Evolutionary conservation across 2,329 filamentous ascomycete species (phyloP), one percentile per base, ranked within the genome.

Genomic region (Clarireedia monteithiana): DNA sequence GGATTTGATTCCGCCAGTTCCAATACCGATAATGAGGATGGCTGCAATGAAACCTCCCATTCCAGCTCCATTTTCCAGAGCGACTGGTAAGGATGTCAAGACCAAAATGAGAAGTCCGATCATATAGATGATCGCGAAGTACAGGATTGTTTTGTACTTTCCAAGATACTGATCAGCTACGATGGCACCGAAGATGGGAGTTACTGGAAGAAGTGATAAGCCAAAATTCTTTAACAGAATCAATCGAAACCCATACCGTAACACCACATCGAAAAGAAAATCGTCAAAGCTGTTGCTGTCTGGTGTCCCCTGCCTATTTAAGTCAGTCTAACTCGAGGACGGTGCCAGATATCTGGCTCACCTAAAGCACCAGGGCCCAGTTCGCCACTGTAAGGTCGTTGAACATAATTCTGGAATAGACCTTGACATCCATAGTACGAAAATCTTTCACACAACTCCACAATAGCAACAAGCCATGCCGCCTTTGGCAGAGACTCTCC

Each of bases 381-480:
- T 26, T 47, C 55, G 20, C 62, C 59, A 55, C 61, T 55, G 2
- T 61, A 48, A 10, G 50, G 80, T 45, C 56, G 52, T 62, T 85
- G 78, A 63, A 86, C 76, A 62, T 79, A 86, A 67, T 86, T 86
- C 75, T 61, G 75, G 78, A 80, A 84, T 42, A 84, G 74, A 50
- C 79, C 77, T 15, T 78, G 80, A 7, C 79, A 82, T 40, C 83
- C 83, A 64, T 85, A 85, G 72, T 82, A 86, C 5, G 80, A 79
- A 64, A 84, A 85, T 15, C 52, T 40, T 24, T 54, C 52, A 40
- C 52, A 54, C 5, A 55, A 27, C 12, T 54, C 52, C 6, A 54
- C 52, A 5, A 49, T 49, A 3, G 52, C 52, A 24, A 54, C 52
- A 23, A 54, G 45, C 52, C 52, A 54, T 27, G 52, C 52, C n/a